phyloP scores from a whole-genome alignment of 441 rosid species.

The Adansonia madagascariensis region DNA sequence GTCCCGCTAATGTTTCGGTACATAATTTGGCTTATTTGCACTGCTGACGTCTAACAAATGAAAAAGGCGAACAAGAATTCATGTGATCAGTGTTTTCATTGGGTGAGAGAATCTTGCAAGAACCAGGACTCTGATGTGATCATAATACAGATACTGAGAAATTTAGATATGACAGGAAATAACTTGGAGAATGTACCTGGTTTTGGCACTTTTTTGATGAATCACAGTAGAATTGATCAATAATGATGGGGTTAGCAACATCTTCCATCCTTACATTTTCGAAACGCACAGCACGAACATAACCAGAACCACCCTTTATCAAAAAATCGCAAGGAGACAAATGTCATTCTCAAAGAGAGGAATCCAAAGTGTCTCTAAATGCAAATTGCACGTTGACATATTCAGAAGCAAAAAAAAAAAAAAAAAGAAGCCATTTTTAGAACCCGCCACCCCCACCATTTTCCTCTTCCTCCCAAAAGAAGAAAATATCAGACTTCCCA shows the following conservation, averaged over 20 bases:
- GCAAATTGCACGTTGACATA: not conserved
- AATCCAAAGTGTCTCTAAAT: not conserved
- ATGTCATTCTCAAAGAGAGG: constrained; percentile 17
- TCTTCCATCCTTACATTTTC: constrained; percentile 83
- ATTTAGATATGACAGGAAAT: constrained; percentile 3
- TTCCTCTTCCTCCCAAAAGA: not conserved
- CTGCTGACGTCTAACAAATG: constrained; percentile 69
- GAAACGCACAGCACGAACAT: constrained; percentile 77
- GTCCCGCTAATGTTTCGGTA: constrained; percentile 84
- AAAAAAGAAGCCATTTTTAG: not conserved
- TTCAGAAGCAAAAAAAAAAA: not conserved
- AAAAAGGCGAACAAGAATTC: not conserved
- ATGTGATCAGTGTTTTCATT: constrained; percentile 24
- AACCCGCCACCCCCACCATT: not conserved
- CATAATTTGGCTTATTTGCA: constrained; percentile 73
- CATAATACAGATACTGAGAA: not conserved
- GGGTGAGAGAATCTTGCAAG: not conserved
- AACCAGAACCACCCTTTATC: constrained; percentile 86
- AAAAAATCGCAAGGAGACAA: constrained; percentile 13
- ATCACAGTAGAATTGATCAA: constrained; percentile 98
- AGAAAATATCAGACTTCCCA: constrained; percentile 8
- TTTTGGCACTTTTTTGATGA: constrained; percentile 76
- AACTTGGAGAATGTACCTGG: constrained; percentile 53
- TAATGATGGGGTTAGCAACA: constrained; percentile 84
- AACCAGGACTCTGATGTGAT: not conserved